Conservation (phyloP, 345 rosid species). For the Populus ilicifolia region DNA sequence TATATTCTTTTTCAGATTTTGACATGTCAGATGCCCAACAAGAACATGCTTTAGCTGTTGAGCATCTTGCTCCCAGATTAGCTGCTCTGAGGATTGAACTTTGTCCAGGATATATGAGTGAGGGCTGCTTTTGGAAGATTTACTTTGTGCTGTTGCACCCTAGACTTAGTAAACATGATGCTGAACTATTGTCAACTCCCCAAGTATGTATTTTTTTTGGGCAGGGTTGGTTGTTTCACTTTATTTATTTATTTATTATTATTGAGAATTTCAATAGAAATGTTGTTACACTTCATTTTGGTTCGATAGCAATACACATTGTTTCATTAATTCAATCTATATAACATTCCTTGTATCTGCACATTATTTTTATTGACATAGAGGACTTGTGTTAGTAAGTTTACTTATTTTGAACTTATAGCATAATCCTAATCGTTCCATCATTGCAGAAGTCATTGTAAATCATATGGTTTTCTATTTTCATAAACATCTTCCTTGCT, state of each 20-base stretch:
- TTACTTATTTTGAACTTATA: background rate
- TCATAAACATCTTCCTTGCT: background rate
- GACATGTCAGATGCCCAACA: slow-evolving; percentile 93
- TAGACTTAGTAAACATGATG: slow-evolving; percentile 68
- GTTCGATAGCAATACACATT: background rate
- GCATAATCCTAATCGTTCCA: background rate
- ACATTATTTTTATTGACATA: background rate
- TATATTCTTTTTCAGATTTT: slow-evolving; percentile 44
- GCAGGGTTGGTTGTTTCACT: background rate
- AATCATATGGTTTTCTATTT: background rate
- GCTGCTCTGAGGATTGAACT: slow-evolving; percentile 80
- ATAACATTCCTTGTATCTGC: background rate
- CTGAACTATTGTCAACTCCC: slow-evolving; percentile 69
- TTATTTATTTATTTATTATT: background rate
- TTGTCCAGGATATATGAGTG: slow-evolving; percentile 90
- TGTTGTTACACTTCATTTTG: background rate
- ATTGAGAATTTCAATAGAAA: background rate
- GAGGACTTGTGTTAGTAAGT: background rate
- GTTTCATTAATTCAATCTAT: background rate
- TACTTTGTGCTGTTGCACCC: slow-evolving; percentile 90
- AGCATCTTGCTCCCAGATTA: slow-evolving; percentile 70
- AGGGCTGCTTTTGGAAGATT: slow-evolving; percentile 90
- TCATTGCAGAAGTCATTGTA: background rate
- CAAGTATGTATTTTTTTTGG: slow-evolving; percentile 45
- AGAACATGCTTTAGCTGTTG: slow-evolving; percentile 90